These are phyloP conservation scores for Citrus medica DNA, from an alignment of 345 rosid species.

Conservation along the genomic window DNA sequence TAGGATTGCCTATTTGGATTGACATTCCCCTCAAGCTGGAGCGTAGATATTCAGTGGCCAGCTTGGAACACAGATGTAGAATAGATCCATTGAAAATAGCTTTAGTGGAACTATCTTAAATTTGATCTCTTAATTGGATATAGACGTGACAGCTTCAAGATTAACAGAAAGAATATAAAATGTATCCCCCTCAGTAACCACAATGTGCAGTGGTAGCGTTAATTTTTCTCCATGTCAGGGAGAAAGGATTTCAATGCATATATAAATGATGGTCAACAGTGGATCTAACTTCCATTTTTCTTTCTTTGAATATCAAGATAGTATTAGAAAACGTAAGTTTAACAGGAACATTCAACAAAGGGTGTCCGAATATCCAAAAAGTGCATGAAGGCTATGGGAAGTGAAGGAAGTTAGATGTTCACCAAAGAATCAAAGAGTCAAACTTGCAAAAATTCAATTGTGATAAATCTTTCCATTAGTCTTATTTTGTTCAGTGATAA, in stretches of 20 bases:
- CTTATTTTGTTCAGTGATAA: neutral
- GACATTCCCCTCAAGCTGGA: neutral
- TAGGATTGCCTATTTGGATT: neutral
- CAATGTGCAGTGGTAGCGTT: no score
- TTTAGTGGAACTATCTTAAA: no score
- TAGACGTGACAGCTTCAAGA: neutral
- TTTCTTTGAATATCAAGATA: neutral
- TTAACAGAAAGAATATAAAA: neutral
- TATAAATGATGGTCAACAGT: neutral
- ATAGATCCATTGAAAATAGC: no score
- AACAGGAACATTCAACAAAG: neutral
- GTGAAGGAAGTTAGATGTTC: neutral
- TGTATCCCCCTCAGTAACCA: neutral
- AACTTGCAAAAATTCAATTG: neutral
- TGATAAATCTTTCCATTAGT: neutral
- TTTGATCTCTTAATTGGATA: no score
- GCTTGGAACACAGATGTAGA: neutral
- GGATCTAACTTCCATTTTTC: neutral
- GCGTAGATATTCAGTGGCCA: neutral
- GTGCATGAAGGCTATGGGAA: neutral
- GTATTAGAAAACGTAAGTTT: neutral
- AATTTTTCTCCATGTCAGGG: neutral
- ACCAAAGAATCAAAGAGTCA: neutral
- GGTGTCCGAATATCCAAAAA: neutral
- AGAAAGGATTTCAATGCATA: neutral